Base-by-base conservation (phyloP, 371 early-diverging fungal species). In the Circinella umbellata region DNA sequence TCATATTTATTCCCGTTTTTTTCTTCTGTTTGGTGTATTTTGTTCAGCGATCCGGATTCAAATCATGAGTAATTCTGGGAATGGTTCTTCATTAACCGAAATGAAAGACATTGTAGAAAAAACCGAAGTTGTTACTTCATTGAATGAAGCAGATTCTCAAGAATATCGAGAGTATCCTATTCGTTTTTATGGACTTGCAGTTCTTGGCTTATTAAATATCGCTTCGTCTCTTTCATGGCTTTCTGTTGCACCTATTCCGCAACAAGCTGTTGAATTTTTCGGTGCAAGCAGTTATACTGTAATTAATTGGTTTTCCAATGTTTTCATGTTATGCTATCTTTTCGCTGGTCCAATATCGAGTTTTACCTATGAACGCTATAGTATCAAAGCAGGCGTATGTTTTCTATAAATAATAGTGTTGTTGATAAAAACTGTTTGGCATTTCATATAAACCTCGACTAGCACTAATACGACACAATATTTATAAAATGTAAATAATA, bases 311-410 rank as follows among this genome's bases (percentile, higher is more conserved):
- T 80, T 84, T 62, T 77, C 81, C 37, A 86, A 84, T 64, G 69
- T 82, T n/a, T 87, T 85, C 34, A 76, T 86, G 71, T 70, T 89
- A 42, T 70, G 73, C 8, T 89, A 85, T 69, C 69, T 89, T n/a
- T 51, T 89, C 35, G 84, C 86, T 42, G 86, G 83, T 17, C 80
- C 86, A 27, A 10, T 82, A 49, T 84, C 87, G 0, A 84, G 86
- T 47, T 81, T 77, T 72, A 75, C 84, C 47, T 86, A 85, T 68
- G 84, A 86, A 46, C 82, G 76, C 59, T 76, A 77, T 57, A 81
- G 80, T 53, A 79, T 87, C 59, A 87, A 85, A 59, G 66, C 68
- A n/a, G 82, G 85, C 51, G 82, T 79, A 81, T 48, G 72, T 60
- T 64, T n/a, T 20, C 11, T 38, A 39, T 38, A 39, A 42, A 17